These are phyloP conservation scores for Penicillium sp. DNA, from an alignment of 2,329 filamentous ascomycete species.

Conservation along the genomic window DNA sequence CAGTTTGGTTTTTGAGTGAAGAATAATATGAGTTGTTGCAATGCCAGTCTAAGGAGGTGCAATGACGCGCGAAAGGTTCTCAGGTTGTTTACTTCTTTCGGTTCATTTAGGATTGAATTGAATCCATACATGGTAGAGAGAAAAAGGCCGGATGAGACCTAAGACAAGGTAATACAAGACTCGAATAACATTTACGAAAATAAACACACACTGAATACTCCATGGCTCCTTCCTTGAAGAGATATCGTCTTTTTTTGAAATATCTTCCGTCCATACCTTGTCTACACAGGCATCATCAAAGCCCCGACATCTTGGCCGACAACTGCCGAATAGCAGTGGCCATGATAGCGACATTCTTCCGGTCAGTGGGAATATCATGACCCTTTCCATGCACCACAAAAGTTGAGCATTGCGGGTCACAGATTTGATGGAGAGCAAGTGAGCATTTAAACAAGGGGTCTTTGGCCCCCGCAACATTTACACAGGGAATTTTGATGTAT, in stretches of 20 bases:
- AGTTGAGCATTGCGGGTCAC: conserved; percentile 16
- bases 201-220: not conserved
- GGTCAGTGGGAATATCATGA: conserved; percentile 27
- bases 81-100: not conserved
- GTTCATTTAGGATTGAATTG: not conserved
- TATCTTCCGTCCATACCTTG: not conserved
- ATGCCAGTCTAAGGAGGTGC: not conserved
- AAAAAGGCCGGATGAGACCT: not conserved
- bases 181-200: not conserved
- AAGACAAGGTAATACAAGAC: not conserved
- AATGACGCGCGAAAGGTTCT: not conserved
- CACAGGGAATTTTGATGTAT: conserved; percentile 25
- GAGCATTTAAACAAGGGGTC: conserved; percentile 27
- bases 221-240: not conserved
- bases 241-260: not conserved
- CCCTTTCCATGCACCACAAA: conserved; percentile 27
- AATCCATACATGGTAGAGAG: not conserved
- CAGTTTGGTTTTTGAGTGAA: not conserved
- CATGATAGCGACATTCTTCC: conserved; percentile 23
- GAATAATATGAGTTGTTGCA: not conserved
- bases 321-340: conserved; percentile 23
- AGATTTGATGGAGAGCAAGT: conserved; percentile 22
- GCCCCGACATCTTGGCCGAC: conserved; percentile 9
- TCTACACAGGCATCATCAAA: conserved; percentile 6
- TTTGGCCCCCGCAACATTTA: conserved; percentile 24